Evolutionary conservation across 352 stramenopile species (phyloP), one percentile per base, ranked within the genome.

Genomic region (Pythium plurisporium): DNA sequence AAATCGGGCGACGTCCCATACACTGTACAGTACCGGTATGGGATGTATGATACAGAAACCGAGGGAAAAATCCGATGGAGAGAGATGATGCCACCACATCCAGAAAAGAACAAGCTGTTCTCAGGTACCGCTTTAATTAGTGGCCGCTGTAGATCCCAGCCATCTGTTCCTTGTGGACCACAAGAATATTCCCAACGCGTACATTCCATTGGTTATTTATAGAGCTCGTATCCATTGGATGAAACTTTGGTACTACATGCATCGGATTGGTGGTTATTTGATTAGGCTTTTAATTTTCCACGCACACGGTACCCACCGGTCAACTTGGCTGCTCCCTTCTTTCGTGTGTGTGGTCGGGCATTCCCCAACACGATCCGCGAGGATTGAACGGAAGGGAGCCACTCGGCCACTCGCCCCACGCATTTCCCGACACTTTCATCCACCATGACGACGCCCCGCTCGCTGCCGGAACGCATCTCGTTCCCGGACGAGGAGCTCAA

Each of bases 401-500:
- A 42, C 36, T 42, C 17, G 14, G 17, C 17, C 36, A 11, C 17
- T 22, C 12, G 15, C 8, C 11, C 17, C 36, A 49, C 23, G 17
- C 23, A 11, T 36, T 36, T 29, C 19, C 40, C n/a, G 27, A 53
- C 27, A 41, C 12, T 11, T 9, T 42, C 36, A 6, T 22, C 22
- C 36, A 7, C 43, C 15, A 37, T 50, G 41, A 53, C 42, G 25
- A 29, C 43, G 27, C 63, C 72, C 19, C 78, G 79, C 44, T 90
- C 79, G 43, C 73, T 94, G 23, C 84, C 84, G n/a, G 84, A 94
- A 68, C 83, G 83, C 69, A 89, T 94, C 65, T 90, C 81, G 65
- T 94, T 94, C 68, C 83, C 83, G 8, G 83, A 90, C 7, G 79
- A 94, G 58, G 83, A 94, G 67, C 19, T 86, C 33, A 87, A 87